Percentiles rank a stretch among this genome's conserved stretches.
Evolutionary conservation across 257 asterid genomes (phyloP).

Genomic region (Solanum appendiculatum): DNA sequence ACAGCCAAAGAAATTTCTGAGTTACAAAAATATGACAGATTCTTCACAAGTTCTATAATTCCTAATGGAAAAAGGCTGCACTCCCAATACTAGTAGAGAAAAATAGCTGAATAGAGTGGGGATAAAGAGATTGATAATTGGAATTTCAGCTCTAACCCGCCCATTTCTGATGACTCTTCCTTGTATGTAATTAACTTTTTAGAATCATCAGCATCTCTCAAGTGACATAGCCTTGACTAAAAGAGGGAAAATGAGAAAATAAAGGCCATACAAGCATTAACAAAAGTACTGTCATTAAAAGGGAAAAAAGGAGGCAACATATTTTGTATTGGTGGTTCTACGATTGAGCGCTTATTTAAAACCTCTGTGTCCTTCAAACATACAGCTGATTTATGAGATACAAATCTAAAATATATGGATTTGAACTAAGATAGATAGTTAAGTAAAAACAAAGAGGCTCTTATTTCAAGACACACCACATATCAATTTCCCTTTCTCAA

Average conservation of each 20-base stretch:
- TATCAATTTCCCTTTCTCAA: too few relatives aligned
- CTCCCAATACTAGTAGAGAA: not conserved
- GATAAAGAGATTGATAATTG: not conserved
- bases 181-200: slow-evolving; percentile 38
- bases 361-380: not conserved
- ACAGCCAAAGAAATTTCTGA: not conserved
- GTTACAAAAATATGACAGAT: not conserved
- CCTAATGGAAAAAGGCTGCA: not conserved
- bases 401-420: too few relatives aligned
- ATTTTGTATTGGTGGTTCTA: not conserved
- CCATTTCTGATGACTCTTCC: slow-evolving; percentile 98
- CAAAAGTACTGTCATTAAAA: not conserved
- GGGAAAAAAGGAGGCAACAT: not conserved
- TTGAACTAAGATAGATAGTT: too few relatives aligned
- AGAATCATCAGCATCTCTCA: slow-evolving; percentile 44
- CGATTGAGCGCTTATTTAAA: not conserved
- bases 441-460: too few relatives aligned
- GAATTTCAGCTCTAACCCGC: slow-evolving; percentile 56
- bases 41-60: not conserved
- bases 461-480: too few relatives aligned
- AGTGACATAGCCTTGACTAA: slow-evolving; percentile 78
- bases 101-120: not conserved
- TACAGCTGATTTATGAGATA: too few relatives aligned
- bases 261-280: not conserved
- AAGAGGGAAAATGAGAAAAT: not conserved